These are phyloP conservation scores for Exophiala xenobiotica DNA, from an alignment of 2,329 filamentous ascomycete genomes.

Conservation along the genomic window DNA sequence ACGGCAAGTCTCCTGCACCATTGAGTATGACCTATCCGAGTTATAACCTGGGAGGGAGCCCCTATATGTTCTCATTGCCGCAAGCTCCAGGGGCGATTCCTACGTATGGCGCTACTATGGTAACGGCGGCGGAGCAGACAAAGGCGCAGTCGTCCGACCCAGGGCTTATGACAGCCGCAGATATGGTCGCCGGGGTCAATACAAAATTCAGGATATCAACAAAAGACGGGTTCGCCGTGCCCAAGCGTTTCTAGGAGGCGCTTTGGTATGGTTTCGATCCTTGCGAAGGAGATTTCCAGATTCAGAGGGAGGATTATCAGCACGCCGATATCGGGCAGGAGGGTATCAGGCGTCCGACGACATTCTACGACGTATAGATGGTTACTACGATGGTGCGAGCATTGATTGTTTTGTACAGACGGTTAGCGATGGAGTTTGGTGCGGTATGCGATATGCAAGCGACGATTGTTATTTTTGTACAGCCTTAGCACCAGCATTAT, in stretches of 20 bases:
- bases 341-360: too few species aligned
- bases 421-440: too few species aligned
- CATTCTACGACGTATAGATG: too few species aligned
- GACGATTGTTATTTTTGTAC: too few species aligned
- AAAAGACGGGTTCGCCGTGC: conserved; percentile 16
- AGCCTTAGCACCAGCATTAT: too few species aligned
- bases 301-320: too few species aligned
- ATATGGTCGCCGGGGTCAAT: conserved; percentile 22
- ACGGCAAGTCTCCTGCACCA: background rate
- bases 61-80: background rate
- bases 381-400: too few species aligned
- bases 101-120: background rate
- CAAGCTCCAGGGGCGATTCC: background rate
- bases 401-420: too few species aligned
- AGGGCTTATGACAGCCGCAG: conserved; percentile 13
- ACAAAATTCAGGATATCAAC: conserved; percentile 18
- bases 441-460: too few species aligned
- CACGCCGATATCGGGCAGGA: too few species aligned
- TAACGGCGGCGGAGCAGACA: background rate
- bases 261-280: too few species aligned
- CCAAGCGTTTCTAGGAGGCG: conserved; percentile 8
- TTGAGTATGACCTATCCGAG: background rate
- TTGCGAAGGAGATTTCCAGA: too few species aligned
- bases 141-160: background rate
- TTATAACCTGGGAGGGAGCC: conserved; percentile 1